Base-by-base conservation (phyloP, 257 asterid genomes). In the Haberlea rhodopensis region DNA sequence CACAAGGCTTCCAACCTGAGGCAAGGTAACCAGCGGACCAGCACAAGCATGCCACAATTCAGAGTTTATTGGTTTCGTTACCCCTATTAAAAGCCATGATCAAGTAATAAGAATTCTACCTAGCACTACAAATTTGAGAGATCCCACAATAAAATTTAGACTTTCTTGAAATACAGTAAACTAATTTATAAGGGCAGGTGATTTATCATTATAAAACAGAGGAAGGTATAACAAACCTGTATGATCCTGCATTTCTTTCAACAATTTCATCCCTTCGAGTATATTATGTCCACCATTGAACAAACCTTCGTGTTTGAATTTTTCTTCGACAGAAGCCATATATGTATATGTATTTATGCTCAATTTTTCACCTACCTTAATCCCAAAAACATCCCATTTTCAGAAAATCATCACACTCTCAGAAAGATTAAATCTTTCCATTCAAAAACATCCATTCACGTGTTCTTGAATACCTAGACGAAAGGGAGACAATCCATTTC, bases 21-120 rank as follows among this genome's bases (percentile, higher is more conserved):
- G 96, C 82, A 86, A 75, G 26, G 80, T 82, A 28, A 85, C 96
- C 73, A 89, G 73, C 54, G 96, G 96, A 22, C 96, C 96, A 71
- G 94, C 96, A 64, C 96, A 89, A 6, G 96, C 95, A 64, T 89
- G 96, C 96, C 96, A 89, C 23, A 89, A 63, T 88, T 89, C 96
- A 1, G 95, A 89, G 67, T 72, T 87, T 43, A 89, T 82, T 28
- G 73, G 71, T 72, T 89, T 84, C 74, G 69, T 84, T 9, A 68
- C 70, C 46, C 83, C 96, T 86, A 45, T 62, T 27, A 52, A 11
- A 63, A 66, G 34, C 68, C 67, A 80, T 7, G 52, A 43, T 58
- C 57, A 63, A 58, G 5, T 25, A 55, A 23, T 62, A 11, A 76
- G 1, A 62, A 63, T 27, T 22, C 37, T 10, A 22, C 40, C 51